Base-by-base conservation (phyloP, 345 rosid species). In the Theobroma cacao region DNA sequence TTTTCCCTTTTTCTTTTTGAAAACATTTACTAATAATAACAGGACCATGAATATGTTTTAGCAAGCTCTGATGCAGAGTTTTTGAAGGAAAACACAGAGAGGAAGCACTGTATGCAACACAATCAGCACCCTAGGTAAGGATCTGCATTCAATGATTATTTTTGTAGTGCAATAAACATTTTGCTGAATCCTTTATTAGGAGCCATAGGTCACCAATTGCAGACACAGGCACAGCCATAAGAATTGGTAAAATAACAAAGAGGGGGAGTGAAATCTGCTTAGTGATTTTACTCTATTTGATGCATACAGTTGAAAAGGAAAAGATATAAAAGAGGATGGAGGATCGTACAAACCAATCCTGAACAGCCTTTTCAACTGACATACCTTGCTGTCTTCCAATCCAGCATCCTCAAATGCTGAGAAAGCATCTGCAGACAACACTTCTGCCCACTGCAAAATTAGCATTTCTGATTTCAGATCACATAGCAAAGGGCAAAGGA, bases 341-440 rank as follows among this genome's bases (percentile, higher is more conserved):
- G 26, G 31, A 56, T 31, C 28, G 22, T 34, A 76, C 64, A 41
- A 59, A 77, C 24, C 62, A 36, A 66, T 52, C 18, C 40, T 65
- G 38, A 61, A 55, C 56, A 66, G 65, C 71, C 17, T 18, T 80
- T 70, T 47, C 56, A 20, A 53, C 40, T 26, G 47, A 50, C 80
- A 53, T 89, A 95, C 99, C 98, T 91, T 85, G 64, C 72, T 79
- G 83, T 93, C 85, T 61, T 92, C 87, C 74, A 93, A 82, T 78
- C 98, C 98, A 82, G 91, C 94, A 56, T 94, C 98, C 89, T 94
- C 98, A 80, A 93, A 93, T 62, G 98, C 97, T 18, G 98, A 94
- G 88, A 95, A 93, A 77, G 98, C 98, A 90, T 95, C 98, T 30
- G 98, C 98, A 62, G 98, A 94, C 75, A 93, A 80, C 58, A 95